Evolutionary conservation across 805 yeast species (phyloP).

Genomic region (Hanseniaspora vineae): DNA sequence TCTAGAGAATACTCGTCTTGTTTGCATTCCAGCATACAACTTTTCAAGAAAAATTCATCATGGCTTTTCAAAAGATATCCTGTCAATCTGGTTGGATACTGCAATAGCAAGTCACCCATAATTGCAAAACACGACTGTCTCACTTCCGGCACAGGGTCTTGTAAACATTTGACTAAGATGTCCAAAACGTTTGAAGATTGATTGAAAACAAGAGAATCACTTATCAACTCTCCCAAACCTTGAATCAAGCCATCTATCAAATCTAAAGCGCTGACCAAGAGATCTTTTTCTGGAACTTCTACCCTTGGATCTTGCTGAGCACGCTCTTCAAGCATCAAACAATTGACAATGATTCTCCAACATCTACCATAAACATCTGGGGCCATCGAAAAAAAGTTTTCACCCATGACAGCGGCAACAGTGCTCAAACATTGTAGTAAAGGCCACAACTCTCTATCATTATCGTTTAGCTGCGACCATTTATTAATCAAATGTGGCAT

Average conservation of each 20-base stretch:
- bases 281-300: constrained; percentile 73
- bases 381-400: constrained; percentile 78
- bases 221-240: constrained; percentile 58
- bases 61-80: constrained; percentile 17
- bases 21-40: constrained; percentile 30
- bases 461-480: constrained; percentile 68
- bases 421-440: constrained; percentile 85
- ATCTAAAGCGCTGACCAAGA: constrained; percentile 78
- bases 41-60: constrained; percentile 19
- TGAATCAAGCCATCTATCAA: constrained; percentile 86
- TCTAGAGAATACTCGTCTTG: constrained; percentile 21
- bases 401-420: constrained; percentile 79
- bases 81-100: constrained; percentile 35
- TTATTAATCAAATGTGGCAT: constrained; percentile 72
- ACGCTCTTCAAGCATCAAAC: constrained; percentile 53
- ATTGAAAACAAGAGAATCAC: constrained; percentile 32
- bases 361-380: constrained; percentile 76
- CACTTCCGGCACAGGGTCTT: constrained; percentile 74
- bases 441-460: constrained; percentile 83
- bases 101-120: constrained; percentile 76
- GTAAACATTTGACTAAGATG: constrained; percentile 53
- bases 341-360: constrained; percentile 49
- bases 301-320: constrained; percentile 56
- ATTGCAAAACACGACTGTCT: constrained; percentile 86
- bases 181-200: constrained; percentile 35